phyloP scores from a whole-genome alignment of 148 eudicot species.

The Rhododendron simsii region DNA sequence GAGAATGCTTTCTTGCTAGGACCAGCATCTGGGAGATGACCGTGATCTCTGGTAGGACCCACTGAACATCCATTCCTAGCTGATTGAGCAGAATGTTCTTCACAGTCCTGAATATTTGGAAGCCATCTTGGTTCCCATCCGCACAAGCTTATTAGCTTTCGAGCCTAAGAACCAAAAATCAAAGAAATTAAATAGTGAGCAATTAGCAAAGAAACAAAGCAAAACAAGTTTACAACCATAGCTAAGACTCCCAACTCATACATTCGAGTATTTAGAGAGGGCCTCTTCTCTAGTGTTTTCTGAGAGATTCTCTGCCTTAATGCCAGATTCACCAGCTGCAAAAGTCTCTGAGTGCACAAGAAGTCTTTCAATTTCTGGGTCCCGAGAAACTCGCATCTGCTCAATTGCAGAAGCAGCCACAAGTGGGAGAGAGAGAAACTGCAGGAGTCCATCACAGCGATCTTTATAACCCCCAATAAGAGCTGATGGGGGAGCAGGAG shows the following conservation, averaged over 20 bases:
- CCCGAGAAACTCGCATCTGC: slow-evolving; percentile 64
- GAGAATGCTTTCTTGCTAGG: slow-evolving; percentile 74
- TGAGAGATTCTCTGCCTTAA: slow-evolving; percentile 44
- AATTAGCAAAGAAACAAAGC: background rate
- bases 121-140: slow-evolving; percentile 99
- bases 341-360: slow-evolving; percentile 51
- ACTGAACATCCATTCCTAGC: slow-evolving; percentile 81
- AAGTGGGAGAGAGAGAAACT: slow-evolving; percentile 79
- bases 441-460: slow-evolving; percentile 94
- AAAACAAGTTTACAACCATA: background rate
- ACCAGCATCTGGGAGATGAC: slow-evolving; percentile 49
- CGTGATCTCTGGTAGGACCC: slow-evolving; percentile 54
- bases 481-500: slow-evolving; percentile 96
- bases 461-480: slow-evolving; percentile 94
- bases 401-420: slow-evolving; percentile 83
- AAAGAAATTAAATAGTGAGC: background rate
- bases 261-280: slow-evolving; percentile 58
- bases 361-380: slow-evolving; percentile 75
- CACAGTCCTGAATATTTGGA: slow-evolving; percentile 88
- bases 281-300: slow-evolving; percentile 59
- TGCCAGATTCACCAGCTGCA: slow-evolving; percentile 49
- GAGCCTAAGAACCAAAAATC: slow-evolving; percentile 52
- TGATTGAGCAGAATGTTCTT: slow-evolving; percentile 98
- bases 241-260: slow-evolving; percentile 31
- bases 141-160: slow-evolving; percentile 86